Conservation (phyloP, 2,329 filamentous ascomycete genomes). For the Fusarium pininemorale region DNA sequence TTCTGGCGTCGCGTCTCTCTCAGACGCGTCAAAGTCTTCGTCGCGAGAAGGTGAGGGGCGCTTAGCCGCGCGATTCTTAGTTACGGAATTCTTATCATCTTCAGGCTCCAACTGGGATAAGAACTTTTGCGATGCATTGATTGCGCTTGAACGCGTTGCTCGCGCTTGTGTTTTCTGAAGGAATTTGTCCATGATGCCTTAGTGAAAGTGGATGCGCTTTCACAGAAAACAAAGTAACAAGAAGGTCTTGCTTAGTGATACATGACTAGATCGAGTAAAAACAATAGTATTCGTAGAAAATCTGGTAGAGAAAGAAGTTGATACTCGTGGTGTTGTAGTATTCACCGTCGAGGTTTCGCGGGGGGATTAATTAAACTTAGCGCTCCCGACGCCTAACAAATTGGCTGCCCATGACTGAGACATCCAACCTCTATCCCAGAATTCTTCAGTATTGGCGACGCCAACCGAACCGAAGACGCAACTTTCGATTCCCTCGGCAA, state of each 20-base stretch:
- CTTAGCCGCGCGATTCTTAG: slow-evolving; percentile 10
- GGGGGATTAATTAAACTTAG: not conserved
- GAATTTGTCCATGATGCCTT: slow-evolving; percentile 5
- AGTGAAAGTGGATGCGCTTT: not conserved
- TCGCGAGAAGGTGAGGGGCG: slow-evolving; percentile 19
- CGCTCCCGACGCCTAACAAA: not conserved
- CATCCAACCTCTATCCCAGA: not conserved
- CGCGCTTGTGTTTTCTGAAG: slow-evolving; percentile 17
- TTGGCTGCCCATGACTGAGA: not conserved
- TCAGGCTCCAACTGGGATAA: slow-evolving; percentile 29
- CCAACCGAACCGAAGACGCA: not conserved
- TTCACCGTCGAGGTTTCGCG: not conserved
- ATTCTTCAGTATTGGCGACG: not conserved
- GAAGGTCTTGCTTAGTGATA: not conserved
- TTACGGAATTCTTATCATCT: not conserved
- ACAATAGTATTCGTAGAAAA: not conserved
- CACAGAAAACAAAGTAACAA: not conserved
- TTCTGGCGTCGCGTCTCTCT: slow-evolving; percentile 30
- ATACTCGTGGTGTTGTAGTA: not conserved
- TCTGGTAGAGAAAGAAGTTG: not conserved
- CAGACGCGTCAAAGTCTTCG: slow-evolving; percentile 37
- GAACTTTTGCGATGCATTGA: slow-evolving; percentile 31
- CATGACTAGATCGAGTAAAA: not conserved
- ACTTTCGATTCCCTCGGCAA: not conserved
- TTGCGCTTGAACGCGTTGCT: slow-evolving; percentile 33